Evolutionary conservation across 2,329 filamentous ascomycete species (phyloP), one percentile per base, ranked within the genome.

Genomic region (Calonectria crousiana): DNA sequence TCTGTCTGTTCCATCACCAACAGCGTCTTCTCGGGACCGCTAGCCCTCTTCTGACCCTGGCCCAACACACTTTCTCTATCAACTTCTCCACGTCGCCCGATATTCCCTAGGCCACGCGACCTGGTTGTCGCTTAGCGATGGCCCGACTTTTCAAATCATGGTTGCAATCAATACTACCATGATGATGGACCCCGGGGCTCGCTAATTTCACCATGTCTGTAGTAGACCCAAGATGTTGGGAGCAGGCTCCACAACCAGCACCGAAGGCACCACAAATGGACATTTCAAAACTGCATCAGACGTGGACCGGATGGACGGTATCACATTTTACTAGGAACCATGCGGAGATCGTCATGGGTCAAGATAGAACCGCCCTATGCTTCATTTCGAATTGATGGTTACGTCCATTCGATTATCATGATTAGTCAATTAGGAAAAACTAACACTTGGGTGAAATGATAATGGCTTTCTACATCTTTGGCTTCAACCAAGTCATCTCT

Each of bases 331-430:
- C 60, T 38, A 47, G 60, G 36, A 41, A 49, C 62, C 62, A 47
- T 66, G 62, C 44, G 23, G 44, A 49, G 62, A 66, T 66, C 62
- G 6, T 44, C 41, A 49, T 44, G 62, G 62, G 41, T 66, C 26
- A 2, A 47, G 62, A 66, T 62, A 62, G 30, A 38, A 47, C n/a
- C 18, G 44, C 9, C 20, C 9, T 4, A 23, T 47, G 20, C n/a
- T 3, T n/a, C 18, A 20, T 44, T 47, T 47, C 4, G 11, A 13
- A 23, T 13, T 13, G 18, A 47, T 23, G 44, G n/a, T 47, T 47
- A 47, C 44, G 44, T 18, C 8, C 44, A 47, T n/a, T 10, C n/a
- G n/a, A 23, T 47, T 9, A n/a, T 11, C n/a, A 23, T 13, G n/a
- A 20, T 47, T 47, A n/a, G n/a, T 13, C 44, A 47, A 47, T 47